A percentile compares a stretch with the other conserved stretches of the same genome.
Conservation (phyloP, 305 asterid genomes). For the Fraxinus dipetala region DNA sequence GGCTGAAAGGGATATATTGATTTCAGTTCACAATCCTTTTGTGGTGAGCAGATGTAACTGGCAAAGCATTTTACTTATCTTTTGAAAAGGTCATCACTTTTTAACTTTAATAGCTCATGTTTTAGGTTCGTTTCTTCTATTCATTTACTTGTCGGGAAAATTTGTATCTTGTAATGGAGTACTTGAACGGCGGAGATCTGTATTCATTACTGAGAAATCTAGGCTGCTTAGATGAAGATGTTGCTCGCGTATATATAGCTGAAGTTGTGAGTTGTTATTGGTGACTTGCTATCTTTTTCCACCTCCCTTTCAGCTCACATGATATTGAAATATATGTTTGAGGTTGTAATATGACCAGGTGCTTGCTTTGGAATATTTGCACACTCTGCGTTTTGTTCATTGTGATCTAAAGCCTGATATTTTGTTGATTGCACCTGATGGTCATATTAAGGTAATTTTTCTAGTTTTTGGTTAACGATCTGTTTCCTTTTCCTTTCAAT, state of each 20-base stretch:
- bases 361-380: neutral
- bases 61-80: conserved; percentile 22
- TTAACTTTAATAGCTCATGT: conserved; percentile 22
- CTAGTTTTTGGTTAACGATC: neutral
- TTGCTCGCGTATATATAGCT: neutral
- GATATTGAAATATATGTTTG: neutral
- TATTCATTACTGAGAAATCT: neutral
- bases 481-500: neutral
- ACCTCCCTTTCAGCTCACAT: neutral
- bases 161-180: too few relatives aligned
- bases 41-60: conserved; percentile 74
- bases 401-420: neutral
- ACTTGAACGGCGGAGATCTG: too few relatives aligned
- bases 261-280: neutral
- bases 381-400: neutral
- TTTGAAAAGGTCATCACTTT: conserved; percentile 21
- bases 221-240: neutral
- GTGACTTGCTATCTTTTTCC: neutral
- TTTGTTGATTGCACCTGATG: neutral
- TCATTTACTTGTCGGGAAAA: too few relatives aligned
- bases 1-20: conserved; percentile 96
- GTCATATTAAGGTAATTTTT: neutral
- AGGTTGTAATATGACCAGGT: neutral
- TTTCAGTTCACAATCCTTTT: conserved; percentile 97
- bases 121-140: too few relatives aligned